Evolutionary conservation across 2,329 filamentous ascomycete species (phyloP).

Genomic region (Lizonia empirigonia): DNA sequence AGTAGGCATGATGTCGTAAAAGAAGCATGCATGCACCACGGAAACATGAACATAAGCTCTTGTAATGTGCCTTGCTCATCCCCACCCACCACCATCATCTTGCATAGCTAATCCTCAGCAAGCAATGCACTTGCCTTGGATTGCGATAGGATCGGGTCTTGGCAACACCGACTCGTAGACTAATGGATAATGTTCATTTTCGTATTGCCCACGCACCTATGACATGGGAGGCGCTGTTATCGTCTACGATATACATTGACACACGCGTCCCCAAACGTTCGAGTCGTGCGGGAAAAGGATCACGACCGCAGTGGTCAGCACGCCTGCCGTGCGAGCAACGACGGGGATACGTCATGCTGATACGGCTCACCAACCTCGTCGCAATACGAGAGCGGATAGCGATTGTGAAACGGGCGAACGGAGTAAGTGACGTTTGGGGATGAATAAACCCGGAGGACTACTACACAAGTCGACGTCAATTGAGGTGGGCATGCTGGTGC

Average conservation of each 20-base stretch:
- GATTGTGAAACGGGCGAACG: constrained; percentile 3
- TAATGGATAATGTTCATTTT: constrained; percentile 11
- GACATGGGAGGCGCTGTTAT: constrained; percentile 14
- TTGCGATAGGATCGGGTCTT: constrained; percentile 1
- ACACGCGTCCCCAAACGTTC: not conserved
- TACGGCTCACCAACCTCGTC: constrained; percentile 11
- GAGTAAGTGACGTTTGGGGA: constrained; percentile 4
- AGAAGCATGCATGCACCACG: constrained; percentile 1
- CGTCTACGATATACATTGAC: constrained; percentile 2
- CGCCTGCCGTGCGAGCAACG: constrained; percentile 3
- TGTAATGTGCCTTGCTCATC: not conserved
- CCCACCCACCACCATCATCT: constrained; percentile 3
- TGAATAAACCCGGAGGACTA: not conserved
- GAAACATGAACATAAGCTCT: constrained; percentile 5
- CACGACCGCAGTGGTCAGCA: constrained; percentile 2
- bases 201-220: constrained; percentile 11
- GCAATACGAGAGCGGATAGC: not conserved
- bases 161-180: constrained; percentile 11
- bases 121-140: not conserved
- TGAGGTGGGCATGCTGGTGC: not conserved
- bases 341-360: constrained; percentile 12
- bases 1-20: constrained; percentile 1
- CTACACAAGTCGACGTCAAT: not conserved
- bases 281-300: not conserved
- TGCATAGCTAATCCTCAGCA: constrained; percentile 10